These are phyloP conservation scores for Nicotiana knightiana DNA, from an alignment of 257 asterid genomes.

Conservation along the genomic window DNA sequence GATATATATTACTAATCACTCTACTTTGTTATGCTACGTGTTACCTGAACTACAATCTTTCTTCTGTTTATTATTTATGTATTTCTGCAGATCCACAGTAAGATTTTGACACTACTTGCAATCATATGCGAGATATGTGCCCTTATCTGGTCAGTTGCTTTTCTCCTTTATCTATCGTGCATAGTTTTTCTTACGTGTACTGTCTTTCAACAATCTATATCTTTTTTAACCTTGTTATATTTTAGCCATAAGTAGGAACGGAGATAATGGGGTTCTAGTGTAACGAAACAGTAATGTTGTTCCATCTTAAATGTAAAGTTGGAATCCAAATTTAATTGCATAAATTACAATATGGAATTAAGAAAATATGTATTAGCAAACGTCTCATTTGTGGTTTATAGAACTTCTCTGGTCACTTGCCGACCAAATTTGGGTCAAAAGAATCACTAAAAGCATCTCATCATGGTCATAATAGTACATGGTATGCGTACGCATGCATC, in stretches of 20 bases:
- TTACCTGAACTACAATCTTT: neutral
- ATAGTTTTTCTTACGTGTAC: neutral
- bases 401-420: neutral
- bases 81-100: constrained; percentile 80
- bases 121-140: constrained; percentile 82
- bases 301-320: neutral
- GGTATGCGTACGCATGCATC: neutral
- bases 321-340: neutral
- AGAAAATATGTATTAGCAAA: neutral
- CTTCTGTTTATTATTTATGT: neutral
- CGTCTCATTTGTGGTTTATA: neutral
- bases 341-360: neutral
- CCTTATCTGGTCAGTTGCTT: constrained; percentile 69
- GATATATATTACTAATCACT: neutral
- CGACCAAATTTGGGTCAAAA: neutral
- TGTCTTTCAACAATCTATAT: neutral
- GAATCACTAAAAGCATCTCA: neutral
- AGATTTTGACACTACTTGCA: constrained; percentile 75
- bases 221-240: neutral
- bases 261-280: neutral
- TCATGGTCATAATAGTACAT: neutral
- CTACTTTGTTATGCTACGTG: neutral
- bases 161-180: constrained; percentile 15
- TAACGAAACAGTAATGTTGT: neutral
- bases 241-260: neutral